These are phyloP conservation scores for Macrolepiota dolichaula DNA, from an alignment of 768 basidiomycete genomes.

Conservation along the genomic window DNA sequence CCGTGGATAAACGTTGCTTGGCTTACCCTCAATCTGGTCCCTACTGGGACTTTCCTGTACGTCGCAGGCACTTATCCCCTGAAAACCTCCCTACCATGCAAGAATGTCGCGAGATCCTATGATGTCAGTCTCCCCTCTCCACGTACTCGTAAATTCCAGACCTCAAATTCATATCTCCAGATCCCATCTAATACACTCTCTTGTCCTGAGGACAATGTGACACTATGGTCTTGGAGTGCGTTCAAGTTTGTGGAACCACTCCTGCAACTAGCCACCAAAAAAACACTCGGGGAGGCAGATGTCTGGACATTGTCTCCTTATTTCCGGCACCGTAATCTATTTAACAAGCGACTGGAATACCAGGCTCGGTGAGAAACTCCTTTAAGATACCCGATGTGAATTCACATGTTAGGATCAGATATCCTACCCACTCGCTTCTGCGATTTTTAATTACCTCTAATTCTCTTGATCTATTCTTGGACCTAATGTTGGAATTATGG, in stretches of 20 bases:
- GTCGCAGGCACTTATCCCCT: slow-evolving; percentile 58
- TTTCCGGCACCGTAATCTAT: slow-evolving; percentile 65
- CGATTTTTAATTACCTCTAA: slow-evolving; percentile 64
- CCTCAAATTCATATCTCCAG: slow-evolving; percentile 24
- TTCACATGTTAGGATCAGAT: slow-evolving; percentile 25
- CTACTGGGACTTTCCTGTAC: slow-evolving; percentile 37
- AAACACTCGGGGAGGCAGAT: slow-evolving; percentile 48
- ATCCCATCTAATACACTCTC: slow-evolving; percentile 45
- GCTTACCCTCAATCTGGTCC: slow-evolving; percentile 27
- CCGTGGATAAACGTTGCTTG: slow-evolving; percentile 14
- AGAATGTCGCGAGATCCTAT: slow-evolving; percentile 44
- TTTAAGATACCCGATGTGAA: neutral
- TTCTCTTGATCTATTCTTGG: slow-evolving; percentile 64
- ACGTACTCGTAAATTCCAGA: neutral
- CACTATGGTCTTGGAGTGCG: slow-evolving; percentile 61
- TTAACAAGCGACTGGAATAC: slow-evolving; percentile 59
- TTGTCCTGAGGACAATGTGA: slow-evolving; percentile 64
- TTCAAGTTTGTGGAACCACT: slow-evolving; percentile 67
- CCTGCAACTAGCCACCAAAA: slow-evolving; percentile 44
- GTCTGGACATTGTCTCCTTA: slow-evolving; percentile 68
- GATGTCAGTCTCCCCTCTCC: slow-evolving; percentile 36
- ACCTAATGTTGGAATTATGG: slow-evolving; percentile 57
- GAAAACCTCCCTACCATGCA: slow-evolving; percentile 36
- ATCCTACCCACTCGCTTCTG: slow-evolving; percentile 55
- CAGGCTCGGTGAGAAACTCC: slow-evolving; percentile 30